Evolutionary conservation across 2,329 filamentous ascomycete genomes (phyloP).

Genomic region (Ophiostoma sp.): DNA sequence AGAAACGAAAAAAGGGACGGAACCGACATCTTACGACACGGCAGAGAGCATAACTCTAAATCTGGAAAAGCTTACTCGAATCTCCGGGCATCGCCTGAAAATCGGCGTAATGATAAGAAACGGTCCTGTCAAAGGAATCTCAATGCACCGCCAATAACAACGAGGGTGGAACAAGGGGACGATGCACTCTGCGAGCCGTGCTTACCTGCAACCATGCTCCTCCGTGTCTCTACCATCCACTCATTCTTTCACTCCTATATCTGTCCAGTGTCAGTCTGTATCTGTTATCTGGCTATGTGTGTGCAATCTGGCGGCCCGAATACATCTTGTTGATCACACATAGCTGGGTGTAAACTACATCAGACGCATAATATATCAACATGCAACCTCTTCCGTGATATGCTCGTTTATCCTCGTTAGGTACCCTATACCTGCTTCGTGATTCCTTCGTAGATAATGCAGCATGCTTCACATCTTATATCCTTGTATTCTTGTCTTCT

Average conservation of each 20-base stretch:
- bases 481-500: neutral
- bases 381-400: neutral
- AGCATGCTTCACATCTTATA: no score
- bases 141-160: neutral
- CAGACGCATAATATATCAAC: neutral
- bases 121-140: neutral
- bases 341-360: neutral
- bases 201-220: no score
- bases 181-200: neutral
- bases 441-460: neutral
- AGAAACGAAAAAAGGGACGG: neutral
- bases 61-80: neutral
- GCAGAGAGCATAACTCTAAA: neutral
- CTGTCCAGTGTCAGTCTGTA: neutral
- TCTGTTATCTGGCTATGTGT: neutral
- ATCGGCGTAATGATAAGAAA: neutral
- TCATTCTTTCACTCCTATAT: no score
- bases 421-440: neutral
- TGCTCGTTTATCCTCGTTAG: neutral
- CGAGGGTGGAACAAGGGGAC: neutral
- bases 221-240: no score
- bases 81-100: neutral
- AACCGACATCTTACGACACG: neutral
- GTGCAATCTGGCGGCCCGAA: neutral
- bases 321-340: neutral